Evolutionary conservation across 148 eudicot species (phyloP), one percentile per base, ranked within the genome.

Genomic region (Vaccinium myrtillus): DNA sequence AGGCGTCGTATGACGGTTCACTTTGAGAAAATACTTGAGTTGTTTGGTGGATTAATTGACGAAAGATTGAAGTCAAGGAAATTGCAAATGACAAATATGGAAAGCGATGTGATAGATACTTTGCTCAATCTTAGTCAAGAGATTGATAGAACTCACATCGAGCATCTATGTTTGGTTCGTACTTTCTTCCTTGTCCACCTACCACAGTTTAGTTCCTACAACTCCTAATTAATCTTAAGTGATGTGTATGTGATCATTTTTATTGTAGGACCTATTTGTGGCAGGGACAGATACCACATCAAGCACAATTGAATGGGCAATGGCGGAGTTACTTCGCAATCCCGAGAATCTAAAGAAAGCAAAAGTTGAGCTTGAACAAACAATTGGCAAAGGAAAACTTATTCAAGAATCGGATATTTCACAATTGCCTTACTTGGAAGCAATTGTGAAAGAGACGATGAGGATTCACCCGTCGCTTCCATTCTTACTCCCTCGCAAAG

Each of bases 101-200:
- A 55, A 18, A 59, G 63, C 12, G 88, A 87, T 80, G 86, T 87
- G 30, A n/a, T 83, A 12, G 88, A 87, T 63, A 76, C 32, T n/a
- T 39, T 87, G 54, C 83, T 87, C 15, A 78, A 74, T 76, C 75
- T 79, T 16, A 74, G 39, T 32, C 50, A 59, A 25, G 80, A 80
- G 74, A 71, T 85, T 5, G 83, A 80, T 30, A 46, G 83, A 61
- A 85, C 14, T 21, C 87, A 85, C 15, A 85, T 85, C 6, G 80
- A 80, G 75, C 87, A n/a, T 2, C 9, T 85, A 61, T 80, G 46
- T 23, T 16, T 85, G 87, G 87, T 85, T 78, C 8, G 81, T n/a
- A 63, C 4, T 30, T 15, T 54, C 23, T 12, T 13, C 43, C 18
- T 18, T 71, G 39, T 71, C 43, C 4, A 15, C 0, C 18, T 71